Evolutionary conservation across 2,329 filamentous ascomycete genomes (phyloP).

Genomic region (Didymosphaeria variabile): DNA sequence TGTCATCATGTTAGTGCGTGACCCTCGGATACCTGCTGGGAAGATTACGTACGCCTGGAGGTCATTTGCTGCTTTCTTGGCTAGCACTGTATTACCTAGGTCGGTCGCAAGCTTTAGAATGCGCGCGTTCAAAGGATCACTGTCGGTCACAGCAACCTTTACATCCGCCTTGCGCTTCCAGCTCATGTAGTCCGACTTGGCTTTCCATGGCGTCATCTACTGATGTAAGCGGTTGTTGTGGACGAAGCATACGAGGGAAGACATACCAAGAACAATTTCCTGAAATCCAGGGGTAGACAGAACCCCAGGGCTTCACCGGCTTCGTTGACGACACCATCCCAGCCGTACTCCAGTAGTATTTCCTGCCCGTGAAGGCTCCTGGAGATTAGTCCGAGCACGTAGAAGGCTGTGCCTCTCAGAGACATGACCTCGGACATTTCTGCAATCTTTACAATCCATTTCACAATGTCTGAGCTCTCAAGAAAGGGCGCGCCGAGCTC

Average conservation of each 20-base stretch:
- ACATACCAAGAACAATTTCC: conserved; percentile 76
- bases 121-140: conserved; percentile 71
- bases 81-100: conserved; percentile 90
- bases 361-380: conserved; percentile 91
- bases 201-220: conserved; percentile 51
- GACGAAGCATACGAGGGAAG: neutral
- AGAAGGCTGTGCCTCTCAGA: conserved; percentile 93
- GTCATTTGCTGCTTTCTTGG: conserved; percentile 85
- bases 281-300: conserved; percentile 82
- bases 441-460: conserved; percentile 86
- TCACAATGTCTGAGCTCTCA: conserved; percentile 87
- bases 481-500: conserved; percentile 94
- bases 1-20: conserved; percentile 52
- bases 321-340: conserved; percentile 89
- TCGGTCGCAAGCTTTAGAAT: conserved; percentile 88
- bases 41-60: conserved; percentile 65
- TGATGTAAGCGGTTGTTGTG: conserved; percentile 25
- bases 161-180: conserved; percentile 49
- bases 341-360: conserved; percentile 87
- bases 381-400: conserved; percentile 91
- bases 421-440: conserved; percentile 90
- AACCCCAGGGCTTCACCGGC: conserved; percentile 86
- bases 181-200: conserved; percentile 39
- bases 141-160: conserved; percentile 67
- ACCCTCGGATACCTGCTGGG: neutral